phyloP scores from a whole-genome alignment of 1,284 basidiomycete genomes.

The Rhodotorula sp. region DNA sequence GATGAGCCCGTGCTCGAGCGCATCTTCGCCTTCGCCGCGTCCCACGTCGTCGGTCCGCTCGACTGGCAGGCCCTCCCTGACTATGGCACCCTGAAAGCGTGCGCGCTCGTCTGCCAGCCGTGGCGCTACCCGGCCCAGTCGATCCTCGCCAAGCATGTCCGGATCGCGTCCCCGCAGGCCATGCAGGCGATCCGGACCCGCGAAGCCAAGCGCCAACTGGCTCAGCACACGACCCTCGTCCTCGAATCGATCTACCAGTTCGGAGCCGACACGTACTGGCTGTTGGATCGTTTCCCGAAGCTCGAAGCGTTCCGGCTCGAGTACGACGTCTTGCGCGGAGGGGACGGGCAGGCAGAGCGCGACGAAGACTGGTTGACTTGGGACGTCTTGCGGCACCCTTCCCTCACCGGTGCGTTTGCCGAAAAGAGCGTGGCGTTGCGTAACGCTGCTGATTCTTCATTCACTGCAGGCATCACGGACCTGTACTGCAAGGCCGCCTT shows the following conservation, averaged over 20 bases:
- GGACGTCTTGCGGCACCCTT: slow-evolving; percentile 30
- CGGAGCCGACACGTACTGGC: slow-evolving; percentile 27
- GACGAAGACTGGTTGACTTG: slow-evolving; percentile 31
- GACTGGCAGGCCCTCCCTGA: slow-evolving; percentile 15
- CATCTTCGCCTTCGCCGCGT: slow-evolving; percentile 14
- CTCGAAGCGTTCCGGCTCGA: slow-evolving; percentile 19
- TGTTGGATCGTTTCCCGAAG: slow-evolving; percentile 19
- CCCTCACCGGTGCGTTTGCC: slow-evolving; percentile 9
- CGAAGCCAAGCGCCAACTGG: slow-evolving; percentile 20
- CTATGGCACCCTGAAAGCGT: slow-evolving; percentile 18
- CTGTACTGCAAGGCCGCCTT: slow-evolving; percentile 25
- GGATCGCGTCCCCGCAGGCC: slow-evolving; percentile 7
- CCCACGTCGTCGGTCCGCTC: slow-evolving; percentile 4
- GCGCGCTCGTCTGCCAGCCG: slow-evolving; percentile 10
- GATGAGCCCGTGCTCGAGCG: slow-evolving; percentile 18
- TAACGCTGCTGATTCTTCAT: too few species aligned
- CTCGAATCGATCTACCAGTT: slow-evolving; percentile 22
- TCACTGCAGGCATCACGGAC: slow-evolving; percentile 14
- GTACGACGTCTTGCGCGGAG: slow-evolving; percentile 17
- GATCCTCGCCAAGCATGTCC: slow-evolving; percentile 19
- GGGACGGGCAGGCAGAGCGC: slow-evolving; percentile 24
- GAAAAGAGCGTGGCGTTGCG: neutral
- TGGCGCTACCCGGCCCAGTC: slow-evolving; percentile 25
- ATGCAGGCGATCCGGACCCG: slow-evolving; percentile 25
- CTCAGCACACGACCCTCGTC: slow-evolving; percentile 7